Evolutionary conservation across 2,329 filamentous ascomycete genomes (phyloP).

Genomic region (Pseudofabraea citricarpa): DNA sequence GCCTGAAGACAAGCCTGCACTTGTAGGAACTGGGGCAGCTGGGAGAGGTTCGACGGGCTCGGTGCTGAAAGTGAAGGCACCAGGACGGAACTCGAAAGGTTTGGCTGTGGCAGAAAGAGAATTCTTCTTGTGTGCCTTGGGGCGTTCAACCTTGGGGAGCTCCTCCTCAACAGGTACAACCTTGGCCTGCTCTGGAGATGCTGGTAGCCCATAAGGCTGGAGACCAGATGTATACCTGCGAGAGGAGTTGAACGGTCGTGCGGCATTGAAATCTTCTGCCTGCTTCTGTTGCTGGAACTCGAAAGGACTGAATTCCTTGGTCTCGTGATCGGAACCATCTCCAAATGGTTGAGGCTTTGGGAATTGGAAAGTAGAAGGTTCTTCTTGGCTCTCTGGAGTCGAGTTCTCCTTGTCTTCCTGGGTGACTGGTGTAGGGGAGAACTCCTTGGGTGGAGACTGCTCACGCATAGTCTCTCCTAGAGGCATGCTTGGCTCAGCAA

Average conservation of each 20-base stretch:
- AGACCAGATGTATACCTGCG: constrained; percentile 21
- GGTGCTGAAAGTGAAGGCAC: constrained; percentile 17
- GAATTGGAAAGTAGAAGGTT: constrained; percentile 3
- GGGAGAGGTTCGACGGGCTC: background rate
- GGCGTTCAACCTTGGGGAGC: constrained; percentile 10
- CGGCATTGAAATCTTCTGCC: constrained; percentile 31
- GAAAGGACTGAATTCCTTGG: constrained; percentile 53
- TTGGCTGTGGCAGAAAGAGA: constrained; percentile 68
- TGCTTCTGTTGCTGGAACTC: constrained; percentile 48
- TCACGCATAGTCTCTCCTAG: constrained; percentile 27
- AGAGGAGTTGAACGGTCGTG: constrained; percentile 21
- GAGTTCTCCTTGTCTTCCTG: constrained; percentile 28
- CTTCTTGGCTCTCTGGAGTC: constrained; percentile 13
- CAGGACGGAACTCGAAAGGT: constrained; percentile 48
- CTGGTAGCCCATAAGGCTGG: constrained; percentile 19
- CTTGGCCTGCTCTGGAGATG: constrained; percentile 25
- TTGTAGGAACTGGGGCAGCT: constrained; percentile 8
- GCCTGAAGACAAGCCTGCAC: constrained; percentile 10
- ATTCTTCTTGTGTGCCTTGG: constrained; percentile 36
- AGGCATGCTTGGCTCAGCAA: constrained; percentile 53
- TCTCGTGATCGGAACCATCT: constrained; percentile 17
- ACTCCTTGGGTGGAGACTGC: constrained; percentile 26
- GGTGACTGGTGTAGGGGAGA: constrained; percentile 4
- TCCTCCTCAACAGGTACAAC: constrained; percentile 9
- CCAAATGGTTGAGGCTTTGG: constrained; percentile 1